Base-by-base conservation (phyloP, 208 protist genomes). In the Leptomonas seymouri region DNA sequence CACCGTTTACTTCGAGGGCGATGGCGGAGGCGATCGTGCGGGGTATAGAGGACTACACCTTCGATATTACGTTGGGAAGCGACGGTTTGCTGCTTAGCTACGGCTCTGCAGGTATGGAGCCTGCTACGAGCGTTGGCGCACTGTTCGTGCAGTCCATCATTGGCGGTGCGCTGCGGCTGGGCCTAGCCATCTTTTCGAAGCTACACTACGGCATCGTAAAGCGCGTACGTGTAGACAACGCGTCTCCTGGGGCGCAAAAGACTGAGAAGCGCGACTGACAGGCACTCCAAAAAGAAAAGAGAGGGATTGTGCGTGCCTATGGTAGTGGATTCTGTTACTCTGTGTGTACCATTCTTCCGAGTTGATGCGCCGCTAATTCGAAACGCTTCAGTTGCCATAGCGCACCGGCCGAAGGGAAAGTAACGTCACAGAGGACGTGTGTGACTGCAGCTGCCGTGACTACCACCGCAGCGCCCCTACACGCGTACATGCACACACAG, bases 121-220 rank as follows among this genome's bases (percentile, higher is more conserved):
- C 90, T 5, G 63, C 82, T 14, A 90, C 88, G 39, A 84, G 77
- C 56, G 57, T 84, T 20, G 15, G 23, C 9, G 77, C 83, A 54
- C 76, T 96, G 16, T 46, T 93, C 8, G 31, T 63, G 18, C 81
- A 93, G 82, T 65, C 69, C 2, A 0, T 81, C 3, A 21, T 76
- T 6, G 65, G 71, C 16, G 90, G 90, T 3, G 50, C 71, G 60
- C 53, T 96, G 54, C 81, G 90, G 15, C 74, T 96, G 2, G 79
- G 63, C 6, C 72, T 91, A 25, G 87, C 85, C 5, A 75, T 89
- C 11, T 82, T 83, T 18, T 82, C 86, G 36, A 85, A 80, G 64
- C 27, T 93, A 15, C 91, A 96, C 62, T 96, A 96, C 71, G 61
- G 64, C 46, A 96, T 96, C 46, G 91, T 96, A 11, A 59, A 54